Evolutionary conservation across 768 basidiomycete species (phyloP).

Genomic region (Kondoa malvinella): DNA sequence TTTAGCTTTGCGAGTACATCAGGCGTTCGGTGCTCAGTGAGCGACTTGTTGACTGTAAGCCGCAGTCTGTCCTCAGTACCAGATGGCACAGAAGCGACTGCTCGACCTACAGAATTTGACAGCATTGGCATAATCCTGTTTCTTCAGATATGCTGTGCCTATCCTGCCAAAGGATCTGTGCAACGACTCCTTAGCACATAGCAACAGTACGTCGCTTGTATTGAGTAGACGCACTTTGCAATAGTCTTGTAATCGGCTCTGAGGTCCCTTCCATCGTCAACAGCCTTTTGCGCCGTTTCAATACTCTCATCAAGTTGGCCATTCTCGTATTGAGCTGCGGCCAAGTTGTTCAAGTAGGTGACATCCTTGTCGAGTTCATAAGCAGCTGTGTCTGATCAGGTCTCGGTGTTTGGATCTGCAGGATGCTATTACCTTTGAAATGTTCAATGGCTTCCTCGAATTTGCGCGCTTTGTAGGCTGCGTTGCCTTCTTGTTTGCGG

Average conservation of each 20-base stretch:
- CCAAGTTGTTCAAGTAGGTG: constrained; percentile 78
- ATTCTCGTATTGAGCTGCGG: constrained; percentile 84
- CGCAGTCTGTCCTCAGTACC: background rate
- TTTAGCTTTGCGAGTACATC: constrained; percentile 80
- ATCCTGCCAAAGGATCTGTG: constrained; percentile 67
- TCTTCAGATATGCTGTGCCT: constrained; percentile 67
- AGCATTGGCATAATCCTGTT: constrained; percentile 55
- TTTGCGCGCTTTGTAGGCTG: constrained; percentile 37
- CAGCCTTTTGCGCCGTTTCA: constrained; percentile 84
- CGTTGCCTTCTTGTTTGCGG: constrained; percentile 23
- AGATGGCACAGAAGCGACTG: background rate
- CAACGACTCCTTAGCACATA: too few species aligned
- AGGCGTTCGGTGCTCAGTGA: constrained; percentile 91
- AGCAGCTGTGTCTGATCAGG: constrained; percentile 41
- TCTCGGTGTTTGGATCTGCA: too few species aligned
- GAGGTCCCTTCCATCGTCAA: constrained; percentile 78
- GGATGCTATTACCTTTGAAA: too few species aligned
- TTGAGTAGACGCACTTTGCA: constrained; percentile 10
- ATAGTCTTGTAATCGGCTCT: constrained; percentile 50
- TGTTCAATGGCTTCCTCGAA: constrained; percentile 58
- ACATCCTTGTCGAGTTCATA: constrained; percentile 90
- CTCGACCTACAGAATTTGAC: constrained; percentile 50
- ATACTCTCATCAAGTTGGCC: constrained; percentile 81
- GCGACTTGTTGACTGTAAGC: constrained; percentile 52
- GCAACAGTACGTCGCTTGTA: too few species aligned